A percentile compares a stretch with the other conserved stretches of the same genome.
phyloP scores from a whole-genome alignment of 345 rosid genomes.

The Aquilaria sinensis region DNA sequence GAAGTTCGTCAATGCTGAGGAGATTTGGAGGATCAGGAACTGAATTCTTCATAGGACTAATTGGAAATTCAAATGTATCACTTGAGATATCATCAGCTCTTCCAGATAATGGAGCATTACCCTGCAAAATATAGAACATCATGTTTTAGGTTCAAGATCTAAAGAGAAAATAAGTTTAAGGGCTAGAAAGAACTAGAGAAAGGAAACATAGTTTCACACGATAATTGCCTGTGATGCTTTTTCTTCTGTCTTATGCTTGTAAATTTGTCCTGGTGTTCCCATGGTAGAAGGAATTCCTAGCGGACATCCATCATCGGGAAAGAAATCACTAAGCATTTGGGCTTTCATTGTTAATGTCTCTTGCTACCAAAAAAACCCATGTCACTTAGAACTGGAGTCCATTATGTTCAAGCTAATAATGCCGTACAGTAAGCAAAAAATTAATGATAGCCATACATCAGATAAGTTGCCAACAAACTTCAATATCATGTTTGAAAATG shows the following conservation, averaged over 20 bases:
- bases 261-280: slow-evolving; percentile 31
- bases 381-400: slow-evolving; percentile 5
- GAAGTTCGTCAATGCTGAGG: slow-evolving; percentile 54
- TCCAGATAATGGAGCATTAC: slow-evolving; percentile 28
- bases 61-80: slow-evolving; percentile 32
- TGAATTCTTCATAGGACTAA: slow-evolving; percentile 21
- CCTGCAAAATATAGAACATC: slow-evolving; percentile 26
- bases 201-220: background rate
- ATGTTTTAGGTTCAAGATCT: background rate
- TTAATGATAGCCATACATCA: slow-evolving; percentile 26
- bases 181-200: background rate
- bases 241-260: slow-evolving; percentile 24
- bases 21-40: slow-evolving; percentile 28
- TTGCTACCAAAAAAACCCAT: slow-evolving; percentile 28
- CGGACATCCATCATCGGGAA: slow-evolving; percentile 59
- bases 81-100: slow-evolving; percentile 28
- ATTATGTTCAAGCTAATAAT: background rate
- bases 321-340: slow-evolving; percentile 48
- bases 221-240: slow-evolving; percentile 27
- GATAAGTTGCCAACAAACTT: slow-evolving; percentile 48
- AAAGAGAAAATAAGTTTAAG: background rate
- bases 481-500: slow-evolving; percentile 41
- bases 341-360: slow-evolving; percentile 31
- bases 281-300: slow-evolving; percentile 39
- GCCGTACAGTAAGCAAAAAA: slow-evolving; percentile 2